A percentile compares a stretch with the other conserved stretches of the same genome.
Conservation (phyloP, 257 asterid genomes). For the Phtheirospermum japonicum region DNA sequence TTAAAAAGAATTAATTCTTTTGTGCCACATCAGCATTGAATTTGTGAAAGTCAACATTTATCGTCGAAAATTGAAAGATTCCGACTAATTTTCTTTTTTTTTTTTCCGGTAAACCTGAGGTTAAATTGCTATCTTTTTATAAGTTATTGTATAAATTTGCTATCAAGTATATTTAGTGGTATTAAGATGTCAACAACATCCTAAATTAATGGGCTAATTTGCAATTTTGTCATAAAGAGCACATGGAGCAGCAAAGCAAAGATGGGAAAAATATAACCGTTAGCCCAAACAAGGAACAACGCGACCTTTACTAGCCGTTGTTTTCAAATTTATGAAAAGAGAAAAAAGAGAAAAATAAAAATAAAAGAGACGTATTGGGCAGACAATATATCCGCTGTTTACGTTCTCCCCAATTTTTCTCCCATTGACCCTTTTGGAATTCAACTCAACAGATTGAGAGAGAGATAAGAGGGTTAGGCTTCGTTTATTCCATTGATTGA, state of each 20-base stretch:
- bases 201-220: too few relatives aligned
- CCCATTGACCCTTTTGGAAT: slow-evolving; percentile 17
- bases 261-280: slow-evolving; percentile 34
- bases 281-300: slow-evolving; percentile 30
- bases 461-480: slow-evolving; percentile 29
- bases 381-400: slow-evolving; percentile 39
- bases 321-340: slow-evolving; percentile 44
- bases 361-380: not conserved
- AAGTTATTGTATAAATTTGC: too few relatives aligned
- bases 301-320: slow-evolving; percentile 74
- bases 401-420: slow-evolving; percentile 26
- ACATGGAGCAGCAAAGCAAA: not conserved
- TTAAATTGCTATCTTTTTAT: too few relatives aligned
- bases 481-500: not conserved
- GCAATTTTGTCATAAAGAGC: too few relatives aligned
- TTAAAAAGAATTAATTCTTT: too few relatives aligned
- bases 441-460: not conserved
- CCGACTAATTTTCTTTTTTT: too few relatives aligned
- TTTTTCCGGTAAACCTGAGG: too few relatives aligned
- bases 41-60: too few relatives aligned
- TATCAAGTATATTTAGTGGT: too few relatives aligned
- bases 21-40: too few relatives aligned
- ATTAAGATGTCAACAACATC: too few relatives aligned
- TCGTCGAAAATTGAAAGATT: too few relatives aligned
- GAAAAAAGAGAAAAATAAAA: not conserved